phyloP scores from a whole-genome alignment of 1,139 yeast genomes.

The Eremothecium gossypii region DNA sequence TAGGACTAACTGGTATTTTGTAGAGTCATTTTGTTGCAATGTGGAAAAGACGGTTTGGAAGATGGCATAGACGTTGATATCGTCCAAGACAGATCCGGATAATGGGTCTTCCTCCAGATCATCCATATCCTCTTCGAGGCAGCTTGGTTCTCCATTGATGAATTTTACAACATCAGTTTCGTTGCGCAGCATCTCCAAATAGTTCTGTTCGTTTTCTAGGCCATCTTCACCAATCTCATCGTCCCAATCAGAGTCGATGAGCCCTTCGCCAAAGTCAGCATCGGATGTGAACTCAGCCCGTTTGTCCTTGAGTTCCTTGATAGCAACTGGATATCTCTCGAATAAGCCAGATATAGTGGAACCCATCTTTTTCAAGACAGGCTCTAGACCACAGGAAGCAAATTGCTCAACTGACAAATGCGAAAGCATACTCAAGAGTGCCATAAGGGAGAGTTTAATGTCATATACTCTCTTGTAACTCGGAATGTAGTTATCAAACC shows the following conservation, averaged over 20 bases:
- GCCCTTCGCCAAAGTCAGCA: conserved; percentile 33
- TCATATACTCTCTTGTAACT: conserved; percentile 69
- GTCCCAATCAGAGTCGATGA: conserved; percentile 21
- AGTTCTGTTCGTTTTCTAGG: conserved; percentile 37
- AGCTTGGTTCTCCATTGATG: conserved; percentile 26
- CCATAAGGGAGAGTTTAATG: conserved; percentile 64
- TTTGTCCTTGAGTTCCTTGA: conserved; percentile 52
- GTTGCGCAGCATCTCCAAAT: conserved; percentile 37
- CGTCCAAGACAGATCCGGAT: conserved; percentile 68
- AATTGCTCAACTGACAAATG: conserved; percentile 27
- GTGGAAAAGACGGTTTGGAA: conserved; percentile 35
- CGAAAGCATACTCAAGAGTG: conserved; percentile 46
- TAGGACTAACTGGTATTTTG: conserved; percentile 31
- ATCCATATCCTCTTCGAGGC: conserved; percentile 38
- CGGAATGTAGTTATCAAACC: conserved; percentile 52
- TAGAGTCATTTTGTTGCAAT: conserved; percentile 29
- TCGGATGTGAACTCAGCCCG: conserved; percentile 42
- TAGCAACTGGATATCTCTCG: conserved; percentile 60
- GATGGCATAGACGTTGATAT: conserved; percentile 50
- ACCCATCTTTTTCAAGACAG: conserved; percentile 34
- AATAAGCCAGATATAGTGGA: conserved; percentile 42
- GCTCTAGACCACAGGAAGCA: conserved; percentile 21
- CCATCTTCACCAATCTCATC: conserved; percentile 32
- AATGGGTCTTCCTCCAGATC: conserved; percentile 73
- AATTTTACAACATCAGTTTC: conserved; percentile 37